Percentiles rank a stretch among this genome's conserved stretches.
phyloP scores from a whole-genome alignment of 192 early-diverging fungal genomes.

The Mortierella alpina region DNA sequence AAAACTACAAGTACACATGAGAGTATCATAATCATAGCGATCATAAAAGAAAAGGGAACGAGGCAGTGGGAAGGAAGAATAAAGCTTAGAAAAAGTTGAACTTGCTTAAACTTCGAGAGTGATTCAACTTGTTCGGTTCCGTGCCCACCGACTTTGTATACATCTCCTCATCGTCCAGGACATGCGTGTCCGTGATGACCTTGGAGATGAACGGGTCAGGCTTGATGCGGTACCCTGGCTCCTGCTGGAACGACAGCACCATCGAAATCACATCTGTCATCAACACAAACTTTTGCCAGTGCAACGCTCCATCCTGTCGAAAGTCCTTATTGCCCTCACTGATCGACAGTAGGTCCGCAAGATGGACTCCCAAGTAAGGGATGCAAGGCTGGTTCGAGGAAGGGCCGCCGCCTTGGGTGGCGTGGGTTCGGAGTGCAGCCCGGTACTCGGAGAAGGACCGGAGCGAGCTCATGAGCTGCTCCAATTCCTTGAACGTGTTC shows the following conservation, averaged over 20 bases:
- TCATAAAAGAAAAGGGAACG: conserved; percentile 5
- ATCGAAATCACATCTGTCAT: conserved; percentile 75
- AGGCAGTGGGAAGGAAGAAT: too few species aligned
- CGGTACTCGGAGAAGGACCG: conserved; percentile 76
- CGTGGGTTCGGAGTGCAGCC: conserved; percentile 61
- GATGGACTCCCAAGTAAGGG: conserved; percentile 83
- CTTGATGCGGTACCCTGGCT: conserved; percentile 28
- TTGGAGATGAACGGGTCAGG: conserved; percentile 38
- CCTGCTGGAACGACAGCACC: conserved; percentile 65
- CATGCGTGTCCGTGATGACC: conserved; percentile 31
- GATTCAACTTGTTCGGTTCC: conserved; percentile 49
- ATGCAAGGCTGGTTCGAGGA: conserved; percentile 65
- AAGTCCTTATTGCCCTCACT: conserved; percentile 76
- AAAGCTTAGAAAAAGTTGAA: conserved; percentile 19
- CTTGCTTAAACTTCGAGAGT: conserved; percentile 45
- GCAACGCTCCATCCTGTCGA: conserved; percentile 69
- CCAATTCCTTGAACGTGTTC: conserved; percentile 67
- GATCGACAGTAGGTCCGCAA: conserved; percentile 76
- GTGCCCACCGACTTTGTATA: conserved; percentile 44
- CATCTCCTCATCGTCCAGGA: conserved; percentile 52
- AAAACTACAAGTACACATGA: background rate
- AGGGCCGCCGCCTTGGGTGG: too few species aligned
- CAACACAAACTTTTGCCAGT: conserved; percentile 77
- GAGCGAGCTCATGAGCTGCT: conserved; percentile 75
- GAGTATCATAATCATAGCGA: too few species aligned